phyloP scores from a whole-genome alignment of 208 protist genomes.

The Crithidia fasciculata region DNA sequence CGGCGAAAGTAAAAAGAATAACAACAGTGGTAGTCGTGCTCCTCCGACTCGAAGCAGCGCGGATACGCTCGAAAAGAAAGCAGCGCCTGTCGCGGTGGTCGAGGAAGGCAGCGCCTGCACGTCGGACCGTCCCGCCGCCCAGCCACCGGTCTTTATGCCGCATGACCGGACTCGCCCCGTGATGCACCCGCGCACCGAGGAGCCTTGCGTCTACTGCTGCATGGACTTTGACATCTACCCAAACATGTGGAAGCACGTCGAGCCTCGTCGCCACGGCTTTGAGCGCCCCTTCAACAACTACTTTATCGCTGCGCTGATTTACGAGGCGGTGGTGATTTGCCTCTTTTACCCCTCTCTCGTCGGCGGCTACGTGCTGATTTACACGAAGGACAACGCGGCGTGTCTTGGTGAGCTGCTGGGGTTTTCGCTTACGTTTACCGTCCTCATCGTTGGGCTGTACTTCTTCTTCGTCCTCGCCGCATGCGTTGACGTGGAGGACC shows the following conservation, averaged over 20 bases:
- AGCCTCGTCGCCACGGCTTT: constrained; percentile 58
- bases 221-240: constrained; percentile 49
- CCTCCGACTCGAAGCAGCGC: too few species aligned
- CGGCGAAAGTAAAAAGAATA: neutral
- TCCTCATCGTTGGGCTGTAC: constrained; percentile 27
- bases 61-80: too few species aligned
- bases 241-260: constrained; percentile 49
- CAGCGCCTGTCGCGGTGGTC: too few species aligned
- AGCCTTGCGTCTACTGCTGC: constrained; percentile 57
- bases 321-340: constrained; percentile 33
- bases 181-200: constrained; percentile 15
- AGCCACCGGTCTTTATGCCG: too few species aligned
- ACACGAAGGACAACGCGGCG: constrained; percentile 32
- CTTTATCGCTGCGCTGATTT: constrained; percentile 50
- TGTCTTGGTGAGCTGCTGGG: constrained; percentile 51
- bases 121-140: too few species aligned
- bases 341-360: constrained; percentile 54
- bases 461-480: constrained; percentile 37
- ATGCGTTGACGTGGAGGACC: constrained; percentile 56
- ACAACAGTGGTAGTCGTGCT: neutral
- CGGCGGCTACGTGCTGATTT: constrained; percentile 49
- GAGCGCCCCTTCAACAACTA: constrained; percentile 54
- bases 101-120: neutral
- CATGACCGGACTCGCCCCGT: neutral
- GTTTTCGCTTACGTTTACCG: constrained; percentile 27